Percentiles rank a stretch among this genome's conserved stretches.
Conservation (phyloP, 192 early-diverging fungal species). For the Backusella parvicylindrica region DNA sequence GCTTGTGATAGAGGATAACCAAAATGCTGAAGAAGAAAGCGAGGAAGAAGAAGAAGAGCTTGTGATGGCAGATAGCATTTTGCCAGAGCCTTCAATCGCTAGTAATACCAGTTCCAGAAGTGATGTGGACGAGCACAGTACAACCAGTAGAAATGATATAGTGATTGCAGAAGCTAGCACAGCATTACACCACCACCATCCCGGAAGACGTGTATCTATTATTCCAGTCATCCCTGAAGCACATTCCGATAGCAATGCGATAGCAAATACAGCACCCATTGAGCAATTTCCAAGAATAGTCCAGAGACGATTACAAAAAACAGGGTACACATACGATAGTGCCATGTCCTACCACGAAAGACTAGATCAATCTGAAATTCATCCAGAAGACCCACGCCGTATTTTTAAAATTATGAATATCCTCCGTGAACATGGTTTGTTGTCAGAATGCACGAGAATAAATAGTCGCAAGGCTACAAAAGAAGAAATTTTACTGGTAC, state of each 20-base stretch:
- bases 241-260: background rate
- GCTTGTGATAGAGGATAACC: background rate
- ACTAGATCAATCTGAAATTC: slow-evolving; percentile 55
- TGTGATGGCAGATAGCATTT: background rate
- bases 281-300: background rate
- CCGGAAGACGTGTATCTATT: background rate
- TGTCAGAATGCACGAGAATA: slow-evolving; percentile 44
- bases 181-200: background rate
- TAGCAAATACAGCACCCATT: background rate
- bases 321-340: slow-evolving; percentile 58
- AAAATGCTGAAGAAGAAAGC: no score
- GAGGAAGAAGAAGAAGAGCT: background rate
- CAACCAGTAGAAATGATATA: background rate
- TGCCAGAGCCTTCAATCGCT: no score
- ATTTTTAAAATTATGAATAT: slow-evolving; percentile 66
- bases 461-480: slow-evolving; percentile 38
- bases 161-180: background rate
- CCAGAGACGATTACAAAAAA: slow-evolving; percentile 10
- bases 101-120: no score
- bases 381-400: slow-evolving; percentile 74
- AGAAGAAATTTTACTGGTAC: slow-evolving; percentile 54
- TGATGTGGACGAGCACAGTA: background rate
- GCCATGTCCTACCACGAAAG: slow-evolving; percentile 64
- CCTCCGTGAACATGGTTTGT: slow-evolving; percentile 42
- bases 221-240: background rate